These are phyloP conservation scores for Hyphodiscus sp. DNA, from an alignment of 2,329 filamentous ascomycete species.

Conservation along the genomic window DNA sequence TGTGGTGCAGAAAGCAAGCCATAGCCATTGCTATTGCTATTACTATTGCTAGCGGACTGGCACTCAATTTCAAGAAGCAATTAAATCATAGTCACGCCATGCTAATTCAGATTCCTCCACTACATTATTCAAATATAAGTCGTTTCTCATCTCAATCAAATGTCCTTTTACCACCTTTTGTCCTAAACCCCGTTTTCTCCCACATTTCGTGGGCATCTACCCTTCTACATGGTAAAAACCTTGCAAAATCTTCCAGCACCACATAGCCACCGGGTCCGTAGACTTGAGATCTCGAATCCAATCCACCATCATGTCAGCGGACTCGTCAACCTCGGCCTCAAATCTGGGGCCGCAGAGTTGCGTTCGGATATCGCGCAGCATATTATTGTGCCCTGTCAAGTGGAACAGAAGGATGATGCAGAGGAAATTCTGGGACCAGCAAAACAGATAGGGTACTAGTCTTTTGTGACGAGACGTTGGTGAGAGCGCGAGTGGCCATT, in stretches of 20 bases:
- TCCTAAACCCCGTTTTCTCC: background rate
- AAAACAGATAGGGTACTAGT: slow-evolving; percentile 51
- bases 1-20: no score
- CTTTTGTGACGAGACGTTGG: slow-evolving; percentile 51
- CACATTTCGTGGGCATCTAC: background rate
- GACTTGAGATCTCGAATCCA: slow-evolving; percentile 53
- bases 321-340: slow-evolving; percentile 44
- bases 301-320: slow-evolving; percentile 46
- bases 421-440: slow-evolving; percentile 57
- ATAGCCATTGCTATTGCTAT: background rate
- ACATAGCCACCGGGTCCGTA: slow-evolving; percentile 47
- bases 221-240: slow-evolving; percentile 21
- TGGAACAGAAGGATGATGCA: slow-evolving; percentile 51
- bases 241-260: slow-evolving; percentile 33
- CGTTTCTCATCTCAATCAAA: background rate
- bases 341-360: slow-evolving; percentile 43
- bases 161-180: background rate
- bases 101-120: background rate
- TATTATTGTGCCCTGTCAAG: slow-evolving; percentile 44
- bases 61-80: background rate
- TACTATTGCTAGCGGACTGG: background rate
- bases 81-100: background rate
- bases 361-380: slow-evolving; percentile 43
- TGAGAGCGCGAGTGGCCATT: slow-evolving; percentile 54
- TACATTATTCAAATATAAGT: background rate